These are phyloP conservation scores for Drechslerella coelobrocha DNA, from an alignment of 2,329 filamentous ascomycete species.

Conservation along the genomic window DNA sequence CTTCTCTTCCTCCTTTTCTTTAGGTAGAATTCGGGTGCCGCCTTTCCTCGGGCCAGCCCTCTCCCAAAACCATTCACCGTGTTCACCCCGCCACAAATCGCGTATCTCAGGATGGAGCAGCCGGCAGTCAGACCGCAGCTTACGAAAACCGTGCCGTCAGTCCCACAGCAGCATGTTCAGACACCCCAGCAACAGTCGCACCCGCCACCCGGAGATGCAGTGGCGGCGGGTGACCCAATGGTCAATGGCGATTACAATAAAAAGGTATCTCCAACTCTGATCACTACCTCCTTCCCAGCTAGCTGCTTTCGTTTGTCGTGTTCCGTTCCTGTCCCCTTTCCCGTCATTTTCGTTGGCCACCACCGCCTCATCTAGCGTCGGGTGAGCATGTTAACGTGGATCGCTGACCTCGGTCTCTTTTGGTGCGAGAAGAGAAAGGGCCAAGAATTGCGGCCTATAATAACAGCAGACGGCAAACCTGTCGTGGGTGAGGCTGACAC, in stretches of 20 bases:
- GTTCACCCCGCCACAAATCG: constrained; percentile 51
- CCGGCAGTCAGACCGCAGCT: constrained; percentile 51
- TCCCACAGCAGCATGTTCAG: constrained; percentile 43
- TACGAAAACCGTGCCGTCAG: constrained; percentile 51
- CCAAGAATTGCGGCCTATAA: constrained; percentile 48
- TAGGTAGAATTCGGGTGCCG: constrained; percentile 46
- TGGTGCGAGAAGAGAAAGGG: constrained; percentile 46
- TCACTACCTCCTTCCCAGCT: background rate
- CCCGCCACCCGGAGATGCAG: constrained; percentile 21
- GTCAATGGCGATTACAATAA: constrained; percentile 48
- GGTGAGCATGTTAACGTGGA: constrained; percentile 8
- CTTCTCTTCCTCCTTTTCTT: constrained; percentile 6
- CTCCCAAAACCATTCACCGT: constrained; percentile 42
- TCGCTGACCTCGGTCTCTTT: constrained; percentile 40
- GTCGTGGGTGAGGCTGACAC: constrained; percentile 48
- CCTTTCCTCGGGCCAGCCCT: constrained; percentile 43
- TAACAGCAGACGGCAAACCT: constrained; percentile 49
- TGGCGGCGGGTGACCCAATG: constrained; percentile 23
- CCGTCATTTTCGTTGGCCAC: background rate
- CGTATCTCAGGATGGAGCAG: constrained; percentile 51
- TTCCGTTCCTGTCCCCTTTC: background rate
- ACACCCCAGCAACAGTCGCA: constrained; percentile 32
- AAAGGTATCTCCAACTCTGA: constrained; percentile 33
- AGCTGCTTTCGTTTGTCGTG: background rate
- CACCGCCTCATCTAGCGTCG: constrained; percentile 13